Percentiles rank a stretch among this genome's conserved stretches.
Evolutionary conservation across 345 rosid species (phyloP).

Genomic region (Gossypium raimondii): DNA sequence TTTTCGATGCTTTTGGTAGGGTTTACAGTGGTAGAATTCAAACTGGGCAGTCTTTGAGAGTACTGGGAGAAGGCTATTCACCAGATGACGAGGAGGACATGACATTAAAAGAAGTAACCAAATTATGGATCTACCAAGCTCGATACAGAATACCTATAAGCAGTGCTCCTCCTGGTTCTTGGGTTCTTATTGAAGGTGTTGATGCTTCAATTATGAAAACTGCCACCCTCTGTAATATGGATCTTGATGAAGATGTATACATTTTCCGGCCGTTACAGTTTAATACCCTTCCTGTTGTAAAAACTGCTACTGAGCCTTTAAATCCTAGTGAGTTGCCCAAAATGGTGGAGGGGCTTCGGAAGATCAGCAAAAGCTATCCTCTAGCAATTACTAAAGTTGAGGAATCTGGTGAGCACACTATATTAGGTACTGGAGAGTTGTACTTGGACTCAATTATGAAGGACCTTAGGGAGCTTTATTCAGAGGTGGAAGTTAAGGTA

Average conservation of each 20-base stretch:
- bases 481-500: slow-evolving; percentile 99
- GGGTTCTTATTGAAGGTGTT: slow-evolving; percentile 97
- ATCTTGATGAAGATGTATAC: slow-evolving; percentile 73
- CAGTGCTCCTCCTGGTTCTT: slow-evolving; percentile 96
- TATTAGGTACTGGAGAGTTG: slow-evolving; percentile 93
- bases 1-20: slow-evolving; percentile 94
- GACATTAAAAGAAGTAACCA: slow-evolving; percentile 90
- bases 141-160: slow-evolving; percentile 86
- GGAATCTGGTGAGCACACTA: slow-evolving; percentile 97
- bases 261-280: slow-evolving; percentile 87
- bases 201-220: slow-evolving; percentile 97
- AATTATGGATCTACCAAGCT: slow-evolving; percentile 92
- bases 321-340: slow-evolving; percentile 98
- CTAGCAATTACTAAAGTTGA: slow-evolving; percentile 95
- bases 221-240: slow-evolving; percentile 75
- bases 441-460: slow-evolving; percentile 97
- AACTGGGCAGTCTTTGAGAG: slow-evolving; percentile 89
- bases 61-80: slow-evolving; percentile 94
- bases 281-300: slow-evolving; percentile 92
- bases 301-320: slow-evolving; percentile 96
- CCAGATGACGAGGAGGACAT: slow-evolving; percentile 98
- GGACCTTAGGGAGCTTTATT: slow-evolving; percentile 95
- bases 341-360: slow-evolving; percentile 99
- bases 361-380: slow-evolving; percentile 97
- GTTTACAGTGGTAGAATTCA: slow-evolving; percentile 85